Conservation (phyloP, 371 early-diverging fungal species). For the Zopfochytrium polystomum region DNA sequence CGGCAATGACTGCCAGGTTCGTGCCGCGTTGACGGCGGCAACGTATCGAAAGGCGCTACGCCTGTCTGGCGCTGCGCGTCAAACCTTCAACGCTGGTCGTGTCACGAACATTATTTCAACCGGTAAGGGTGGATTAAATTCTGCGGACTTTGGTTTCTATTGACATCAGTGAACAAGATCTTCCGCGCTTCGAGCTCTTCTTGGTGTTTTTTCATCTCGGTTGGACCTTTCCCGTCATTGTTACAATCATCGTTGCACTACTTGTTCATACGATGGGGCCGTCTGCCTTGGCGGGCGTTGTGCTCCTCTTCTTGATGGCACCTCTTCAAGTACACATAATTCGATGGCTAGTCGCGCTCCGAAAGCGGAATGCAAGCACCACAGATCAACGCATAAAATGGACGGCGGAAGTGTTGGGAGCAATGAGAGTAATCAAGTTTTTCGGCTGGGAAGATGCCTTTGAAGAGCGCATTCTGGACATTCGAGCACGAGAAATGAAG, state of each 20-base stretch:
- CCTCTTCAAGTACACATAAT: constrained; percentile 25
- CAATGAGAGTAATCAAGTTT: constrained; percentile 40
- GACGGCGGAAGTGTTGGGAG: constrained; percentile 24
- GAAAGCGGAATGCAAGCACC: constrained; percentile 27
- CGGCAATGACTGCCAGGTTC: too few relatives aligned
- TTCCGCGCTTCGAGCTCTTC: constrained; percentile 53
- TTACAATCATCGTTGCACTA: constrained; percentile 22
- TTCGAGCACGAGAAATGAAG: constrained; percentile 43
- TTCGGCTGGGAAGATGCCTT: constrained; percentile 56
- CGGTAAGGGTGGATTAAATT: constrained; percentile 4
- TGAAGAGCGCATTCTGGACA: constrained; percentile 24
- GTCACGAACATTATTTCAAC: constrained; percentile 81
- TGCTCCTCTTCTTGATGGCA: constrained; percentile 22
- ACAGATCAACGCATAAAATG: constrained; percentile 34
- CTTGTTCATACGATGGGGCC: constrained; percentile 24
- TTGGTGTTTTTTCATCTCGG: constrained; percentile 20
- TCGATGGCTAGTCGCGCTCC: constrained; percentile 13
- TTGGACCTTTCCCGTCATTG: constrained; percentile 36
- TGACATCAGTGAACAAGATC: constrained; percentile 48
- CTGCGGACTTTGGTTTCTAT: background rate
- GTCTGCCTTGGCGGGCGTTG: constrained; percentile 39
- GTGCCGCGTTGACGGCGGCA: constrained; percentile 49
- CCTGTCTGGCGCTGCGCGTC: constrained; percentile 46
- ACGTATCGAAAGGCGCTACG: constrained; percentile 56
- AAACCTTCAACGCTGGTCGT: constrained; percentile 58